Percentiles rank a stretch among this genome's conserved stretches.
Conservation (phyloP, 1,284 basidiomycete species). For the Agroathelia rolfsii region DNA sequence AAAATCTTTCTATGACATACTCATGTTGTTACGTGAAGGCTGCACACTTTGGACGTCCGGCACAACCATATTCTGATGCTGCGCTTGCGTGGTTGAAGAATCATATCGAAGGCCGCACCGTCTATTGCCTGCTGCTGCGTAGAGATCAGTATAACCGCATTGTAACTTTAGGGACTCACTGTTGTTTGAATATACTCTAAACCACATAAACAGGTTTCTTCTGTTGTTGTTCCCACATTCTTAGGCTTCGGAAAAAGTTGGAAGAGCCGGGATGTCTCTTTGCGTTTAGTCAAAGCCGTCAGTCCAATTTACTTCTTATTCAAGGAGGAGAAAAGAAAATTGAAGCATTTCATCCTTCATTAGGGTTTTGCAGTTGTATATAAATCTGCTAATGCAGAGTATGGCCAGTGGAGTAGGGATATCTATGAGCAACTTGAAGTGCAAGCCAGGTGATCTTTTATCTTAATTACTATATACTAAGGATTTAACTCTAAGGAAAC, state of each 20-base stretch:
- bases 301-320: conserved; percentile 34
- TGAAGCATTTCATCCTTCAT: conserved; percentile 75
- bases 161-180: too few relatives aligned
- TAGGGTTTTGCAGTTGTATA: conserved; percentile 72
- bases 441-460: conserved; percentile 53
- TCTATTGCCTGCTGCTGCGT: conserved; percentile 62
- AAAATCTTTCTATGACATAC: conserved; percentile 1
- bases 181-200: too few relatives aligned
- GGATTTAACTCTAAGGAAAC: conserved; percentile 1
- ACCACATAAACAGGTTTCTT: too few relatives aligned
- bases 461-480: conserved; percentile 1
- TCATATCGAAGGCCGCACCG: conserved; percentile 41
- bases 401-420: conserved; percentile 59
- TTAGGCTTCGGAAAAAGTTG: too few relatives aligned
- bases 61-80: conserved; percentile 65
- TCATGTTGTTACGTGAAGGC: conserved; percentile 29
- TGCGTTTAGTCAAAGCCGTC: conserved; percentile 60
- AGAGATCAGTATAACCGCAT: conserved; percentile 79
- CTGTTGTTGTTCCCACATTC: not conserved
- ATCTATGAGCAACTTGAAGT: conserved; percentile 48
- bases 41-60: conserved; percentile 70
- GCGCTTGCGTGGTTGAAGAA: conserved; percentile 62
- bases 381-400: conserved; percentile 67
- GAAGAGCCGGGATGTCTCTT: conserved; percentile 2
- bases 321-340: conserved; percentile 46